Evolutionary conservation across 2,329 filamentous ascomycete species (phyloP).

Genomic region (Cladosporium sp.): DNA sequence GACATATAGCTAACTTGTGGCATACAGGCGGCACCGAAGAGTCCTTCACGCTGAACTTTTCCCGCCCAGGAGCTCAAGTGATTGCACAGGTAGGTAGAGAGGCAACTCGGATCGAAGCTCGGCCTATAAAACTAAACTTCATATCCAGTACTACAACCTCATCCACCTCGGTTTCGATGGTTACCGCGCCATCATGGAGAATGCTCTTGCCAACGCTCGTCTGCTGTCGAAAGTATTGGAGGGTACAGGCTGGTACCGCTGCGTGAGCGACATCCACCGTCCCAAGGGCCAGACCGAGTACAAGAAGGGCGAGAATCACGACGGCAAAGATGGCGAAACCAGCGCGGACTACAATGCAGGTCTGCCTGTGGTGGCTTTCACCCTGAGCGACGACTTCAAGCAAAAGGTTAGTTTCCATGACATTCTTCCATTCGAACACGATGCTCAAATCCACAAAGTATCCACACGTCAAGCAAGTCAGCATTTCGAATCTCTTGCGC

Average conservation of each 20-base stretch:
- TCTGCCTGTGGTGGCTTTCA: constrained; percentile 65
- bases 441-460: constrained; percentile 36
- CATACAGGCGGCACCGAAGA: constrained; percentile 57
- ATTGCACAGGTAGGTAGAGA: constrained; percentile 41
- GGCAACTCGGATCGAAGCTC: too few relatives aligned
- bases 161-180: constrained; percentile 66
- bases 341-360: constrained; percentile 61
- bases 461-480: constrained; percentile 61
- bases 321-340: constrained; percentile 45
- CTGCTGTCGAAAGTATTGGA: constrained; percentile 61
- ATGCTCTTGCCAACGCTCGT: constrained; percentile 61
- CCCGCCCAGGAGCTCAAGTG: constrained; percentile 64
- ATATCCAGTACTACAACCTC: constrained; percentile 64
- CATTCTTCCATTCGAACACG: too few relatives aligned
- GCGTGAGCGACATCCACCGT: constrained; percentile 62
- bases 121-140: too few relatives aligned
- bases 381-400: constrained; percentile 58
- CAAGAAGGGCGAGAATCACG: constrained; percentile 39
- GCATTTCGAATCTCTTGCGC: constrained; percentile 58
- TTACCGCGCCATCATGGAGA: constrained; percentile 63
- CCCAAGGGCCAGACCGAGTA: constrained; percentile 43
- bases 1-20: too few relatives aligned
- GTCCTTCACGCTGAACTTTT: constrained; percentile 69
- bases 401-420: constrained; percentile 22
- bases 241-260: constrained; percentile 62